phyloP scores from a whole-genome alignment of 192 early-diverging fungal species.

The Neocallimastix lanati region DNA sequence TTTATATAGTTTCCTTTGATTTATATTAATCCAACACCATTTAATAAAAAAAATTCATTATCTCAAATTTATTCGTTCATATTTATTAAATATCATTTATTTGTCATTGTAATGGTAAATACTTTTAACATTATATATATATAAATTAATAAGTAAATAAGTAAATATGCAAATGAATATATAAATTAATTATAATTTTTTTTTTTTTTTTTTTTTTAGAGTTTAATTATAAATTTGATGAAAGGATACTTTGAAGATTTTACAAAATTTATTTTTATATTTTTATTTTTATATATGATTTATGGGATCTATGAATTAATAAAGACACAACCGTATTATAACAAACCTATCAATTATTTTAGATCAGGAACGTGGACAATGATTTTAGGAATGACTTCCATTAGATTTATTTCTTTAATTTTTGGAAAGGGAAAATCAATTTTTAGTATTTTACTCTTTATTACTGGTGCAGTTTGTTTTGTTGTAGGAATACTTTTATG shows the following conservation, averaged over 20 bases:
- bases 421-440: background rate
- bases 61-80: background rate
- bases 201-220: no score
- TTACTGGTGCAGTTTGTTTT: background rate
- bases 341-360: background rate
- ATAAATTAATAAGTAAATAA: no score
- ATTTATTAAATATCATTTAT: background rate
- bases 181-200: no score
- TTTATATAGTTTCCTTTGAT: background rate
- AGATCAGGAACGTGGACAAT: background rate
- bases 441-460: background rate
- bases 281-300: no score
- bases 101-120: background rate
- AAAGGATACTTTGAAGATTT: no score
- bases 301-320: no score
- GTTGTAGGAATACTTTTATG: background rate
- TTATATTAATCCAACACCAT: background rate
- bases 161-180: no score
- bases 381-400: background rate
- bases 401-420: background rate
- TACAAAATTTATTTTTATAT: background rate
- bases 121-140: no score
- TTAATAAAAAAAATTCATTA: background rate
- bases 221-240: no score
- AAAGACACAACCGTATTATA: background rate